Conservation (phyloP, 78 protist genomes). For the Monosiga brevicollis region DNA sequence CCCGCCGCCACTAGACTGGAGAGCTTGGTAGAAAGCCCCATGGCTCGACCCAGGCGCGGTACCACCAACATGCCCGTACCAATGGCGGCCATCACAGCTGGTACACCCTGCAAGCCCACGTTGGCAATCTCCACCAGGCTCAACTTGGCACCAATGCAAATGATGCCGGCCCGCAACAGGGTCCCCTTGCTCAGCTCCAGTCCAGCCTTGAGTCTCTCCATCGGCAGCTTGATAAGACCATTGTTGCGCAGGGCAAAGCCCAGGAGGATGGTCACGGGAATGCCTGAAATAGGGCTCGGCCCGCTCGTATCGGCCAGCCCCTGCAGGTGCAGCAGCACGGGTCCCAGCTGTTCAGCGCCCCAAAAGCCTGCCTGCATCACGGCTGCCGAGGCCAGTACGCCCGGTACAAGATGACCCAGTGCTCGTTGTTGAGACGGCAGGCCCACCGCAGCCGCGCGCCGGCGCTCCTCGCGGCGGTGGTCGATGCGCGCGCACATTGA, state of each 20-base stretch:
- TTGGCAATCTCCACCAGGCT: background rate
- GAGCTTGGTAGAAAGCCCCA: constrained; percentile 7
- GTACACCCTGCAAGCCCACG: background rate
- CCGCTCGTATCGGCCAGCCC: background rate
- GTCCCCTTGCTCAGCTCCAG: background rate
- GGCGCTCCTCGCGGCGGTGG: no score
- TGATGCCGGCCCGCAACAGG: constrained; percentile 19
- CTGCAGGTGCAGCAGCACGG: background rate
- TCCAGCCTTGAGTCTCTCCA: background rate
- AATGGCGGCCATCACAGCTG: constrained; percentile 11
- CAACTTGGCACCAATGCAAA: constrained; percentile 30
- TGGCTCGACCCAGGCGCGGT: background rate
- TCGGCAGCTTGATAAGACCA: background rate
- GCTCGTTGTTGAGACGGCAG: no score
- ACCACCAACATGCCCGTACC: constrained; percentile 1
- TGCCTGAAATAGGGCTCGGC: background rate
- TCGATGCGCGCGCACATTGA: no score
- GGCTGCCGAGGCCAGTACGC: background rate
- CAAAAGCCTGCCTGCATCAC: background rate
- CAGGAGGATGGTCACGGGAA: background rate
- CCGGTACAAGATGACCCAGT: no score
- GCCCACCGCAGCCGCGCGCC: no score
- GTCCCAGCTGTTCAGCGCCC: background rate
- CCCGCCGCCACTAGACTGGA: constrained; percentile 29
- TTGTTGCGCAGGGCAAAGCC: background rate